A percentile compares a stretch with the other conserved stretches of the same genome.
phyloP scores from a whole-genome alignment of 2,329 filamentous ascomycete genomes.

The Colletotrichum sp. region DNA sequence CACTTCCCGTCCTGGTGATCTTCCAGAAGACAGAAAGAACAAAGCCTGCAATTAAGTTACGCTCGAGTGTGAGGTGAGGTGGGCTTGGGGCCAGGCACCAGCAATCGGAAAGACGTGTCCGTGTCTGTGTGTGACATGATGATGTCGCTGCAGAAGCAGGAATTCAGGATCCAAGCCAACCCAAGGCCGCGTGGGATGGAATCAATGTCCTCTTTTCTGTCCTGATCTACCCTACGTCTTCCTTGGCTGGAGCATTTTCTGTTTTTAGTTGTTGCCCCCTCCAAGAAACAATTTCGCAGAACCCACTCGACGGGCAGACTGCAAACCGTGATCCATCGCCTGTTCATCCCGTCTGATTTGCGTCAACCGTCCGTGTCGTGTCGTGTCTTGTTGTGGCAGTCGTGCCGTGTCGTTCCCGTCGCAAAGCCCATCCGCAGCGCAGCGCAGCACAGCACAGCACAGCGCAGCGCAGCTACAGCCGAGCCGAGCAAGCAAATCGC shows the following conservation, averaged over 20 bases:
- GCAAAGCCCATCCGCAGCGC: background rate
- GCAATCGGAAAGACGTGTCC: background rate
- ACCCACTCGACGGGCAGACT: background rate
- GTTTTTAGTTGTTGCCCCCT: background rate
- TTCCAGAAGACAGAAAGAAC: background rate
- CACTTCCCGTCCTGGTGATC: background rate
- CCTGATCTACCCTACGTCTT: background rate
- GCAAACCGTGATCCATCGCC: background rate
- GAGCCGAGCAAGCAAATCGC: background rate
- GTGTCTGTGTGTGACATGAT: background rate
- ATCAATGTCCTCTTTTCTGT: background rate
- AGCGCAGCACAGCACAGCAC: background rate
- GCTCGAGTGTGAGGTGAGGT: background rate
- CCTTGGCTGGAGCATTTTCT: background rate
- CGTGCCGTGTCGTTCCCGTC: background rate
- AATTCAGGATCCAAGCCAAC: background rate
- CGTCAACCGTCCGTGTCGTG: background rate
- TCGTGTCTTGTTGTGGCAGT: background rate
- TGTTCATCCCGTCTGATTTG: constrained; percentile 5
- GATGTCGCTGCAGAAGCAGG: background rate
- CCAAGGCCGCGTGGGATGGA: background rate
- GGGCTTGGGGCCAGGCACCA: background rate
- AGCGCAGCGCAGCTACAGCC: background rate
- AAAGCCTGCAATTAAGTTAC: background rate
- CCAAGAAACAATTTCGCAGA: background rate